phyloP scores from a whole-genome alignment of 495 filamentous ascomycete genomes.

The Penicillium bialowiezense region DNA sequence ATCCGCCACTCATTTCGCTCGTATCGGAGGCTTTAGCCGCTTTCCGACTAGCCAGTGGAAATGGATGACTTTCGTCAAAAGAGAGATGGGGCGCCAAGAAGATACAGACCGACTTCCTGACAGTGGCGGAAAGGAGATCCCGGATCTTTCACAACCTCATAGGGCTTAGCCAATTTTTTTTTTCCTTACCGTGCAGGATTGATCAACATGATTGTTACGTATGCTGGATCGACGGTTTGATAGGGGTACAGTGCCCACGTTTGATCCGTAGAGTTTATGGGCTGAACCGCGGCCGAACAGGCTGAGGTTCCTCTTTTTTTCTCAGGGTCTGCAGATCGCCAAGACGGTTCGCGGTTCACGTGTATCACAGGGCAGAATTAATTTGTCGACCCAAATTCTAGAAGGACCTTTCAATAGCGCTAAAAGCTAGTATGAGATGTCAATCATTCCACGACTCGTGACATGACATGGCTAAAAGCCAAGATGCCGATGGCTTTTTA shows the following conservation, averaged over 20 bases:
- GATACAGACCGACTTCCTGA: not conserved
- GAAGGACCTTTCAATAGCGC: constrained; percentile 1
- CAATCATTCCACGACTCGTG: not conserved
- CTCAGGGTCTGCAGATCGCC: not conserved
- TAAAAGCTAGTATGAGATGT: not conserved
- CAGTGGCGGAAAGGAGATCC: not conserved
- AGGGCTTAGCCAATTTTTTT: not conserved
- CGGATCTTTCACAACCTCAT: not conserved
- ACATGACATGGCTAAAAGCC: not conserved
- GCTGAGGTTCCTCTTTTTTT: too few species aligned
- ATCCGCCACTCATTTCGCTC: not conserved
- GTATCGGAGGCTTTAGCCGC: not conserved
- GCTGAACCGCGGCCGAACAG: not conserved
- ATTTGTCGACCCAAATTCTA: not conserved
- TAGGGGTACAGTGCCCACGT: too few species aligned
- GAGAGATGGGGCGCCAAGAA: not conserved
- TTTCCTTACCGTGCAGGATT: too few species aligned
- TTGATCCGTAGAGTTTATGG: too few species aligned
- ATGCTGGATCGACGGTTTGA: too few species aligned
- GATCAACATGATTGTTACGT: too few species aligned
- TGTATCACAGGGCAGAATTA: not conserved
- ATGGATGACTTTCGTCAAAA: not conserved
- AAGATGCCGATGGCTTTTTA: not conserved
- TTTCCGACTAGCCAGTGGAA: not conserved
- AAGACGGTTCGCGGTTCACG: not conserved